Conservation (phyloP, 1,284 basidiomycete species). For the Microbotryum intermedium region DNA sequence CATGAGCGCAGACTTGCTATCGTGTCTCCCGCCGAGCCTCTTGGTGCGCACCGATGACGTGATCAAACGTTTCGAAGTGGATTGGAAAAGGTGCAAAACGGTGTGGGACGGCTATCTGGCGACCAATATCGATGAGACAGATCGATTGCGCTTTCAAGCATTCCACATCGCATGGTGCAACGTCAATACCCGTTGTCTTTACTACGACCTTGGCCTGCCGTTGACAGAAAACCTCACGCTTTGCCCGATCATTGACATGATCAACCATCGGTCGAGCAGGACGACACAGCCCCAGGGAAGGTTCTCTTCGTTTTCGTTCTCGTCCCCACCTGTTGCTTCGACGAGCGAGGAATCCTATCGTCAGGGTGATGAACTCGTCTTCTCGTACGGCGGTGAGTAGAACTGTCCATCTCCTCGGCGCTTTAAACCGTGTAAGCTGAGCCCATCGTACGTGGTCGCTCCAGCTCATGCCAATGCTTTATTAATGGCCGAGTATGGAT, state of each 20-base stretch:
- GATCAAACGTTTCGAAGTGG: slow-evolving; percentile 19
- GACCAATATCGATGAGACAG: neutral
- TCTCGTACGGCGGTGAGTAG: slow-evolving; percentile 29
- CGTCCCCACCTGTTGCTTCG: slow-evolving; percentile 2
- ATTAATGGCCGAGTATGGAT: slow-evolving; percentile 34
- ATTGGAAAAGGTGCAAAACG: slow-evolving; percentile 14
- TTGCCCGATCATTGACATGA: slow-evolving; percentile 34
- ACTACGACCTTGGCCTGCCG: slow-evolving; percentile 24
- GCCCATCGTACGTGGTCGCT: no score
- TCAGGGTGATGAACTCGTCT: slow-evolving; percentile 31
- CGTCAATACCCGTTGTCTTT: slow-evolving; percentile 35
- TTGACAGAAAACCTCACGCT: slow-evolving; percentile 32
- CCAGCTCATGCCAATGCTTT: slow-evolving; percentile 26
- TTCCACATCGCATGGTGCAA: slow-evolving; percentile 29
- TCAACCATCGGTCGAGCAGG: slow-evolving; percentile 22
- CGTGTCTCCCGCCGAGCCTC: slow-evolving; percentile 1
- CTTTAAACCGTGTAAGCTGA: neutral
- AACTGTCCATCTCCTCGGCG: no score
- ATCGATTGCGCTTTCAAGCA: slow-evolving; percentile 18
- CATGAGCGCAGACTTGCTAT: slow-evolving; percentile 2
- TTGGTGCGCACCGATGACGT: slow-evolving; percentile 9
- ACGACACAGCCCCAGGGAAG: neutral
- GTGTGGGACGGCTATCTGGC: slow-evolving; percentile 13
- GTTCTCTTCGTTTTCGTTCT: neutral
- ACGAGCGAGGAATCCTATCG: slow-evolving; percentile 10